Evolutionary conservation across 1,284 basidiomycete genomes (phyloP).

Genomic region (Fomitopsis palustris): DNA sequence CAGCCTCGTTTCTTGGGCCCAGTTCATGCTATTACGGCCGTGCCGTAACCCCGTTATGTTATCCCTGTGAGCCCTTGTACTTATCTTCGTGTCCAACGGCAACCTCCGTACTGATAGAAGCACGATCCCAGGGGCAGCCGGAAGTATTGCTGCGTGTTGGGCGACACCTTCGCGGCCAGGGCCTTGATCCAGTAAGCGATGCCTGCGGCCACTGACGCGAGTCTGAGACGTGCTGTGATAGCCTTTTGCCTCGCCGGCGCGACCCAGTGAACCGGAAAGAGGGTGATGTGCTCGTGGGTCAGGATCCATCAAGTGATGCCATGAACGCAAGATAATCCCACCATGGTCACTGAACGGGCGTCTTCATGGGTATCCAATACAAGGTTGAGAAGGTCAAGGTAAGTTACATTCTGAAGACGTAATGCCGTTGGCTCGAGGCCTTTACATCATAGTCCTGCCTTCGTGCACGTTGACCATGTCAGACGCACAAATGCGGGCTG

Average conservation of each 20-base stretch:
- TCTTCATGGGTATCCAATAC: no score
- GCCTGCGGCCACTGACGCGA: not conserved
- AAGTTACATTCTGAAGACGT: no score
- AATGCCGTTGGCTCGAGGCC: no score
- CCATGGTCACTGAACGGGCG: no score
- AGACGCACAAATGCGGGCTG: no score
- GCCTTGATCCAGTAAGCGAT: no score
- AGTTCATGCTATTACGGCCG: not conserved
- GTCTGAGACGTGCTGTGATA: not conserved
- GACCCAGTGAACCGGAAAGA: not conserved
- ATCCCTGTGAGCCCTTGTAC: not conserved
- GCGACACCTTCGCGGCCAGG: not conserved
- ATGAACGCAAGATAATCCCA: not conserved
- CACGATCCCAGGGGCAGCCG: not conserved
- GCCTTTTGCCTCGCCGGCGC: not conserved
- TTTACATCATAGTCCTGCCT: not conserved
- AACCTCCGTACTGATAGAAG: not conserved
- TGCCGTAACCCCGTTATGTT: not conserved
- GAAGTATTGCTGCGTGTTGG: not conserved
- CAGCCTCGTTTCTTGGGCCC: not conserved
- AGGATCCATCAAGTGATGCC: not conserved
- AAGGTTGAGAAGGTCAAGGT: no score
- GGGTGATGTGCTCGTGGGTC: not conserved
- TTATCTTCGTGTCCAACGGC: not conserved
- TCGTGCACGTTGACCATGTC: not conserved